These are phyloP conservation scores for Fistulinella cinereoalba DNA, from an alignment of 1,284 basidiomycete genomes.

Conservation along the genomic window DNA sequence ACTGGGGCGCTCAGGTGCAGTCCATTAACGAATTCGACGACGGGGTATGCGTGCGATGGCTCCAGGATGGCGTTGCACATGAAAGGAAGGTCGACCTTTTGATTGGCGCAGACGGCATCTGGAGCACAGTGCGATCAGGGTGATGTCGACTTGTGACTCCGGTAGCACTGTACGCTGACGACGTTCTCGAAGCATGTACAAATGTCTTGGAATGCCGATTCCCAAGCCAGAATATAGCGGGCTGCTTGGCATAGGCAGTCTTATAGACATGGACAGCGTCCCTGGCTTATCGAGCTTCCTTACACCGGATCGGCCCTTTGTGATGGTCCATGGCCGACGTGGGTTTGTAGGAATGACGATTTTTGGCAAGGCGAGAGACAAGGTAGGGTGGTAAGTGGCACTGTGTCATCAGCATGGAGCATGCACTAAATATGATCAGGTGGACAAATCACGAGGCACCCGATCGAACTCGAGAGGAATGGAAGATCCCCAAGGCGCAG, in stretches of 20 bases:
- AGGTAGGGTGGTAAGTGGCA: slow-evolving; percentile 24
- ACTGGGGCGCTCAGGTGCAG: slow-evolving; percentile 27
- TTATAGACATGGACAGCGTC: slow-evolving; percentile 19
- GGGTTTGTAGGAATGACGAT: slow-evolving; percentile 31
- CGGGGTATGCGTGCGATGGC: slow-evolving; percentile 28
- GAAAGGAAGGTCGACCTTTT: slow-evolving; percentile 30
- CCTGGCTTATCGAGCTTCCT: slow-evolving; percentile 23
- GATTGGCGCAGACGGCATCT: slow-evolving; percentile 35
- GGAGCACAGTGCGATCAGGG: slow-evolving; percentile 30
- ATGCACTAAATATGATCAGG: slow-evolving; percentile 12
- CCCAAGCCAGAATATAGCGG: slow-evolving; percentile 33
- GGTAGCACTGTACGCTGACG: slow-evolving; percentile 3
- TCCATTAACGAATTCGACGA: slow-evolving; percentile 25
- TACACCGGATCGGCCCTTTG: slow-evolving; percentile 20
- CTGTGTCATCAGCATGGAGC: background rate
- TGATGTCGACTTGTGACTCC: slow-evolving; percentile 1
- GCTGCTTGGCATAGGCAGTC: slow-evolving; percentile 25
- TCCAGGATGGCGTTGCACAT: slow-evolving; percentile 17
- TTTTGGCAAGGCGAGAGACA: slow-evolving; percentile 26
- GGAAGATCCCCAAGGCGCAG: slow-evolving; percentile 27
- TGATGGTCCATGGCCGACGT: slow-evolving; percentile 31
- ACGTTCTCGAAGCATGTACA: slow-evolving; percentile 23
- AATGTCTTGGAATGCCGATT: slow-evolving; percentile 13
- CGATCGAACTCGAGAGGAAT: slow-evolving; percentile 29
- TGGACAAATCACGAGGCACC: slow-evolving; percentile 31